Evolutionary conservation across 2,329 filamentous ascomycete genomes (phyloP).

Genomic region (Beauveria sp.): DNA sequence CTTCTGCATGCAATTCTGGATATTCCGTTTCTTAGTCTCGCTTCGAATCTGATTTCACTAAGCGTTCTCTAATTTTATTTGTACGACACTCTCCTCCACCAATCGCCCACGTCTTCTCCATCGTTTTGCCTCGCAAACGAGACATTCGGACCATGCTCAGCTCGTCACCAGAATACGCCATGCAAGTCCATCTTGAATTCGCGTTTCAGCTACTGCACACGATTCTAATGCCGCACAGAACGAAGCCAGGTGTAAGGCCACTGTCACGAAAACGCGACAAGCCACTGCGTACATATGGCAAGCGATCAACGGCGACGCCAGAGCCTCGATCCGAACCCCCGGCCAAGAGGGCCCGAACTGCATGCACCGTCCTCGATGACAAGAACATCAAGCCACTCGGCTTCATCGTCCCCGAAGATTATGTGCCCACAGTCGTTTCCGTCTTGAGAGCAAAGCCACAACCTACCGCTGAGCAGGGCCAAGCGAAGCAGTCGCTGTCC

Average conservation of each 20-base stretch:
- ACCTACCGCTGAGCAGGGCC: neutral
- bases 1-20: neutral
- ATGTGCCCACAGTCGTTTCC: neutral
- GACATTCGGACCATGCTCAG: constrained; percentile 15
- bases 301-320: constrained; percentile 20
- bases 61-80: neutral
- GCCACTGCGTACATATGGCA: constrained; percentile 33
- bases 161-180: constrained; percentile 24
- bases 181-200: constrained; percentile 14
- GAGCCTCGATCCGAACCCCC: constrained; percentile 20
- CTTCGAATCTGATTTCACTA: neutral
- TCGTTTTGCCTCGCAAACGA: neutral
- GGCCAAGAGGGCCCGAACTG: constrained; percentile 19
- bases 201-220: neutral
- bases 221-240: constrained; percentile 20
- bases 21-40: neutral
- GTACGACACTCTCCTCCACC: neutral
- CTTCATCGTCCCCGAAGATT: neutral
- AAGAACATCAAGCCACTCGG: constrained; percentile 2
- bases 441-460: neutral
- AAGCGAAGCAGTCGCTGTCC: neutral
- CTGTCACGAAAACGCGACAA: constrained; percentile 24
- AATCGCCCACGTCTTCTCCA: neutral
- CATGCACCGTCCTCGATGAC: neutral
- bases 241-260: constrained; percentile 20